Conservation (phyloP, 2,329 filamentous ascomycete genomes). For the Mycosphaerella sp. region DNA sequence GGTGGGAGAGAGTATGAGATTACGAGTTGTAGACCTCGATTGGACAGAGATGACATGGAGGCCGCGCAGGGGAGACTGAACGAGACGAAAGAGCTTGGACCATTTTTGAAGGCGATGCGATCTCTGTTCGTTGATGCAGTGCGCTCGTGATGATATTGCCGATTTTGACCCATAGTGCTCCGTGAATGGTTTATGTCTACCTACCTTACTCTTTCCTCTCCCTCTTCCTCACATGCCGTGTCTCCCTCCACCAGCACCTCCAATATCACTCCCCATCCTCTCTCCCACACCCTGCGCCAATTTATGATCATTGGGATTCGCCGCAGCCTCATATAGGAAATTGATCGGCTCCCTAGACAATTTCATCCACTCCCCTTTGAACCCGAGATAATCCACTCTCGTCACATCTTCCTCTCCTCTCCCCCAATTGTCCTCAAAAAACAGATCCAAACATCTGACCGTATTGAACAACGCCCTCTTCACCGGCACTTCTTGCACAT, state of each 20-base stretch:
- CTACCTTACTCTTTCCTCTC: too few species aligned
- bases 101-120: slow-evolving; percentile 74
- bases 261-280: too few species aligned
- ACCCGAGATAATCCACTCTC: slow-evolving; percentile 74
- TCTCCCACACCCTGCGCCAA: slow-evolving; percentile 36
- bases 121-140: slow-evolving; percentile 61
- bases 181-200: too few species aligned
- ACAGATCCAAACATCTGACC: slow-evolving; percentile 74
- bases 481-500: slow-evolving; percentile 81
- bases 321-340: slow-evolving; percentile 88
- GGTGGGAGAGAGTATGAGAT: slow-evolving; percentile 79
- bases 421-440: slow-evolving; percentile 86
- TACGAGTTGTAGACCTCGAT: slow-evolving; percentile 70
- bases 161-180: too few species aligned
- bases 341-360: slow-evolving; percentile 74
- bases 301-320: slow-evolving; percentile 83
- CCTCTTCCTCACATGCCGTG: too few species aligned
- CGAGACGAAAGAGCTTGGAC: slow-evolving; percentile 66
- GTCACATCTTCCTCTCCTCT: slow-evolving; percentile 72
- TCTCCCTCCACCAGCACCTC: too few species aligned
- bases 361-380: slow-evolving; percentile 91
- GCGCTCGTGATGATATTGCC: slow-evolving; percentile 7
- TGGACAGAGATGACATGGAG: slow-evolving; percentile 72
- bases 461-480: slow-evolving; percentile 84
- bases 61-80: slow-evolving; percentile 72